Evolutionary conservation across 2,329 filamentous ascomycete genomes (phyloP).

Genomic region (Botrytis fabae): DNA sequence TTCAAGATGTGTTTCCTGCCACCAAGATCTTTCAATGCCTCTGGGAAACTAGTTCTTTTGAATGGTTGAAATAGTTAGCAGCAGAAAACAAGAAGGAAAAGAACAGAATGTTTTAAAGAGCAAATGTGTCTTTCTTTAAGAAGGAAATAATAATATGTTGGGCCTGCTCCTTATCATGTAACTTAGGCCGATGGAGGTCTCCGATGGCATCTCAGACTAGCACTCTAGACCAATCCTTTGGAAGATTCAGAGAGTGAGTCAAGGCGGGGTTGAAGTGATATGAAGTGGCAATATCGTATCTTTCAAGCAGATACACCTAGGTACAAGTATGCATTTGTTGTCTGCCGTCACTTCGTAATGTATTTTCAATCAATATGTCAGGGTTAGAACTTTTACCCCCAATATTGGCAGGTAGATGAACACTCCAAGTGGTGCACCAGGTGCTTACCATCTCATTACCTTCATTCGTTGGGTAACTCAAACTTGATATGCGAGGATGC

Average conservation of each 20-base stretch:
- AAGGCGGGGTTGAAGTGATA: conserved; percentile 19
- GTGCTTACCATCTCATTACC: conserved; percentile 27
- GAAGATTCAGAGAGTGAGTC: neutral
- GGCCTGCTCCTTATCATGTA: conserved; percentile 19
- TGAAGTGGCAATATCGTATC: neutral
- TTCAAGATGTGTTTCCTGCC: neutral
- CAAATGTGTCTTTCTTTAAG: neutral
- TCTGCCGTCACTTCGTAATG: neutral
- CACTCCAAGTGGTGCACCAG: neutral
- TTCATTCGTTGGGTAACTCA: conserved; percentile 23
- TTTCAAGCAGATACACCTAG: neutral
- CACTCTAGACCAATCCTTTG: neutral
- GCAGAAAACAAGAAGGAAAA: neutral
- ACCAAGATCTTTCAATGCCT: neutral
- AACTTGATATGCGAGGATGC: conserved; percentile 26
- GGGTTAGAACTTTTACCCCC: neutral
- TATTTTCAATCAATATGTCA: neutral
- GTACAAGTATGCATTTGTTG: neutral
- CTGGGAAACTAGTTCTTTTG: neutral
- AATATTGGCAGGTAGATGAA: neutral
- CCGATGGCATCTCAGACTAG: conserved; percentile 14
- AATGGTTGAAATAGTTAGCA: neutral
- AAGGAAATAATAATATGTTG: conserved; percentile 16
- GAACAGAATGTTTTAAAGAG: neutral
- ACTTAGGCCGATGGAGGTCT: conserved; percentile 19